Evolutionary conservation across 148 eudicot species (phyloP), one percentile per base, ranked within the genome.

Genomic region (Rhododendron kiyosumense): DNA sequence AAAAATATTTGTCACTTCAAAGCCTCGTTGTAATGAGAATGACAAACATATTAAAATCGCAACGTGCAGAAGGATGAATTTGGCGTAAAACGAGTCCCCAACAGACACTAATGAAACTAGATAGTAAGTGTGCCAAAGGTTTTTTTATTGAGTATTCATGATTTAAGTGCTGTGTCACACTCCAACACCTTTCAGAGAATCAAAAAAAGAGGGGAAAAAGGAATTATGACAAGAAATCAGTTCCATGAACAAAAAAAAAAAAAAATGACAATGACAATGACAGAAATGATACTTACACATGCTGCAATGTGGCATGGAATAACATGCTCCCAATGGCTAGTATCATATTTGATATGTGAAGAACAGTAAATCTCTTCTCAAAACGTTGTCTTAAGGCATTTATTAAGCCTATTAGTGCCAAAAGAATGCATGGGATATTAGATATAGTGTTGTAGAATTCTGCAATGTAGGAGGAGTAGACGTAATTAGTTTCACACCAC

Each of bases 361-460:
- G 95, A 84, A 91, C 76, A 80, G 88, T 90, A 77, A 93, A 93
- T 81, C 95, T 92, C 91, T 92, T 93, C 79, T 93, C 95, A 90
- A 92, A 93, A 30, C 89, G 92, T 80, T 91, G 95, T 69, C 90
- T 86, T 49, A 92, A 84, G 46, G 93, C 90, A 87, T 88, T 88
- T 85, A 92, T 82, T 18, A 93, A 92, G 69, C 94, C 95, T 87
- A 90, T 84, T 67, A 92, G 79, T 63, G 94, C 92, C 92, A 93
- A 82, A 49, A 90, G 57, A 51, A 92, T 89, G 89, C 92, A 85
- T 26, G 93, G 95, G 49, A 91, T 84, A 75, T 92, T 93, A 28
- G 92, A 93, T 52, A 91, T 84, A 45, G 94, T 93, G 90, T 91
- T 93, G 89, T 77, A 93, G 83, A 92, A 89, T 81, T 92, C 95